Percentiles rank a stretch among this genome's conserved stretches.
phyloP scores from a whole-genome alignment of 495 filamentous ascomycete genomes.

The Annulohypoxylon maeteangense region DNA sequence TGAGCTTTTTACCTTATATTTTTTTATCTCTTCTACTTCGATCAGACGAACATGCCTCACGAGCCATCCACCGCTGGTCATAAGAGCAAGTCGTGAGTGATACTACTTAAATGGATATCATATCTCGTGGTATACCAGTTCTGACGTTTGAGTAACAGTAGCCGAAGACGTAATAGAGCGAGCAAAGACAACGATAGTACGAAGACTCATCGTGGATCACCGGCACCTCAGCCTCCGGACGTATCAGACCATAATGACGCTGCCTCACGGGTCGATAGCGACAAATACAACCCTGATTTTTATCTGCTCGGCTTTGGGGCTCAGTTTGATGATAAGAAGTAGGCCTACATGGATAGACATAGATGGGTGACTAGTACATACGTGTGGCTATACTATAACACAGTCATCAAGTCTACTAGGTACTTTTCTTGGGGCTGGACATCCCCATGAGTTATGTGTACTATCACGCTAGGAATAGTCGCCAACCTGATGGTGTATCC shows the following conservation, averaged over 20 bases:
- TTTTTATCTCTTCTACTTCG: no score
- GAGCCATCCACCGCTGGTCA: background rate
- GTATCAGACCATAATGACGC: background rate
- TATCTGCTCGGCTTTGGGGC: slow-evolving; percentile 23
- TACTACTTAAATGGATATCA: background rate
- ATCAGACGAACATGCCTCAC: slow-evolving; percentile 5
- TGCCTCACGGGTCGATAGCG: background rate
- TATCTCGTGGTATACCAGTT: background rate
- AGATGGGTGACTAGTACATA: background rate
- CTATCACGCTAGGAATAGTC: no score
- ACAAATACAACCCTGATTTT: background rate
- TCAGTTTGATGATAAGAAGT: slow-evolving; percentile 16
- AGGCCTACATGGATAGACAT: background rate
- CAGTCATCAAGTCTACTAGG: background rate
- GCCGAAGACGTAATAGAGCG: background rate
- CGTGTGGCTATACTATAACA: background rate
- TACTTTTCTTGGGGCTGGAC: no score
- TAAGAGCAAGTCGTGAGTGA: slow-evolving; percentile 21
- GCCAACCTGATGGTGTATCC: no score
- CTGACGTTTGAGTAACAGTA: slow-evolving; percentile 2
- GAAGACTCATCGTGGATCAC: slow-evolving; percentile 23
- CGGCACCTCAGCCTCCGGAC: slow-evolving; percentile 11
- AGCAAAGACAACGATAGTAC: slow-evolving; percentile 10
- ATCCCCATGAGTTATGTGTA: background rate
- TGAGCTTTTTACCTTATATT: no score